phyloP scores from a whole-genome alignment of 441 rosid genomes.

The Erodium texanum region DNA sequence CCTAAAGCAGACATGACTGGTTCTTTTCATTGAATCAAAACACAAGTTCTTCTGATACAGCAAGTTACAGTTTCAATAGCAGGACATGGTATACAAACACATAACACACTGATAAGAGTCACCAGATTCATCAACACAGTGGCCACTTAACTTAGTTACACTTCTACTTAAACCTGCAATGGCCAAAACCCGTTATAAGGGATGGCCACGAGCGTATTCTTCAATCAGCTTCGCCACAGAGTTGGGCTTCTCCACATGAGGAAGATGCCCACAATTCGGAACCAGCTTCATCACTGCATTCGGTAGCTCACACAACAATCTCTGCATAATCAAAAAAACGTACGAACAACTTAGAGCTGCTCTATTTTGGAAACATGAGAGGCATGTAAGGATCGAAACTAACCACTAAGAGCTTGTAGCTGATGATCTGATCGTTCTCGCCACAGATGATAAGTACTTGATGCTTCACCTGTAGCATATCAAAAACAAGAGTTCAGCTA shows the following conservation, averaged over 20 bases:
- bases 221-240: conserved; percentile 36
- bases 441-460: conserved; percentile 47
- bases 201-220: conserved; percentile 25
- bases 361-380: too few species aligned
- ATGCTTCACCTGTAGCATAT: conserved; percentile 38
- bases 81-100: neutral
- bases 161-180: neutral
- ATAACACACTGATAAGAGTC: neutral
- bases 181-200: conserved; percentile 13
- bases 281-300: conserved; percentile 36
- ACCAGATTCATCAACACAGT: neutral
- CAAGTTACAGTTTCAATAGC: neutral
- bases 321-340: conserved; percentile 25
- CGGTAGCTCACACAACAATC: conserved; percentile 41
- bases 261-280: conserved; percentile 49
- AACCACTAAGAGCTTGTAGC: conserved; percentile 44
- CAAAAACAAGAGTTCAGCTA: neutral
- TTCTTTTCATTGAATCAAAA: neutral
- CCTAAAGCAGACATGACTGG: too few species aligned
- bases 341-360: neutral
- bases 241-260: conserved; percentile 52
- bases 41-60: neutral
- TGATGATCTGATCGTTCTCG: conserved; percentile 51
- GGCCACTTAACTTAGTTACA: neutral
- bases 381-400: conserved; percentile 21